phyloP scores from a whole-genome alignment of 192 early-diverging fungal species.

The Coemansia sp. region DNA sequence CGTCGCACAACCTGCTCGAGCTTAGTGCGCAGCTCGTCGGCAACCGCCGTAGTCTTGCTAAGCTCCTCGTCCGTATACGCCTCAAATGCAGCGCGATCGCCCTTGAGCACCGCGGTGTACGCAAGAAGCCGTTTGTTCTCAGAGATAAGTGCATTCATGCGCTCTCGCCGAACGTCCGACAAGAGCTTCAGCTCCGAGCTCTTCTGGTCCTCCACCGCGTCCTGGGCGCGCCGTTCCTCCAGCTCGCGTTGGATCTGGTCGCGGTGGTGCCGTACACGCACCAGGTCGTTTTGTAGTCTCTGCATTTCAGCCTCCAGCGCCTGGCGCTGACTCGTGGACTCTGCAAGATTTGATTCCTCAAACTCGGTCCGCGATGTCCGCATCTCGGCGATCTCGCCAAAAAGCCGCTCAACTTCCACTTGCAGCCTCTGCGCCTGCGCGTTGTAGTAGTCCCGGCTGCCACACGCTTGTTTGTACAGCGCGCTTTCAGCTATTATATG shows the following conservation, averaged over 20 bases:
- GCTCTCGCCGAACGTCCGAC: slow-evolving; percentile 56
- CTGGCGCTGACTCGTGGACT: slow-evolving; percentile 43
- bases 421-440: slow-evolving; percentile 52
- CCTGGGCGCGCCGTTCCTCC: slow-evolving; percentile 48
- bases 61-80: slow-evolving; percentile 56
- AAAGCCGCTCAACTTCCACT: slow-evolving; percentile 39
- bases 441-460: slow-evolving; percentile 54
- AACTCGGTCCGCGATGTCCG: slow-evolving; percentile 38
- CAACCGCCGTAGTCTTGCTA: slow-evolving; percentile 47
- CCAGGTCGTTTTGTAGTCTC: slow-evolving; percentile 57
- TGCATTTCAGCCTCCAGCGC: slow-evolving; percentile 57
- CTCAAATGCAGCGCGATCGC: slow-evolving; percentile 56
- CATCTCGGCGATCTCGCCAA: slow-evolving; percentile 49
- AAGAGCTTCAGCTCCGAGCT: slow-evolving; percentile 54
- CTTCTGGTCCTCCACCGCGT: slow-evolving; percentile 46
- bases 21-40: slow-evolving; percentile 54
- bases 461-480: slow-evolving; percentile 53
- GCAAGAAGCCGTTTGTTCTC: slow-evolving; percentile 61
- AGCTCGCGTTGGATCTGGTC: slow-evolving; percentile 56
- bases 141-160: slow-evolving; percentile 59
- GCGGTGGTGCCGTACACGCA: slow-evolving; percentile 57
- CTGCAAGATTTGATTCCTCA: slow-evolving; percentile 40
- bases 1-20: slow-evolving; percentile 54
- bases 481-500: slow-evolving; percentile 55
- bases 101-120: slow-evolving; percentile 52